phyloP scores from a whole-genome alignment of 768 basidiomycete genomes.

The Trametes elegans region DNA sequence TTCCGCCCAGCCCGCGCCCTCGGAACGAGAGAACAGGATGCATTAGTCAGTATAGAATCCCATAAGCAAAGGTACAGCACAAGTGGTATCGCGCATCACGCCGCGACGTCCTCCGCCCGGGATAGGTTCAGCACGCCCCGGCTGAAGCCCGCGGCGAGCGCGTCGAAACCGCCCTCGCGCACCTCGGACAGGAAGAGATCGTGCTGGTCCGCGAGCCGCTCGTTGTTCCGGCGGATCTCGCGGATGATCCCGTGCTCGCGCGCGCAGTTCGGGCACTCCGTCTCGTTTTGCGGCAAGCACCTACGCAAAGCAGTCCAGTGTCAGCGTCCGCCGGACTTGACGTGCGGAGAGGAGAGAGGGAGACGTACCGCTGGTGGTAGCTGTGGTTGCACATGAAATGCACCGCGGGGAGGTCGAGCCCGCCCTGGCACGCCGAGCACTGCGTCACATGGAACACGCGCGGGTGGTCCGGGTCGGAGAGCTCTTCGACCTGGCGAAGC shows the following conservation, averaged over 20 bases:
- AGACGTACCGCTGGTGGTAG: constrained; percentile 85
- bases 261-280: constrained; percentile 87
- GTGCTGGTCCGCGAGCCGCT: constrained; percentile 77
- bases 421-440: constrained; percentile 86
- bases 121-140: constrained; percentile 53
- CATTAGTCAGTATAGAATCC: no score
- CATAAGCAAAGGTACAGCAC: no score
- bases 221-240: constrained; percentile 87
- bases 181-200: constrained; percentile 79
- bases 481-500: constrained; percentile 75
- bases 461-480: constrained; percentile 76
- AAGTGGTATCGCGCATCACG: no score
- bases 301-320: constrained; percentile 37
- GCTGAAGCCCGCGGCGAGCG: constrained; percentile 68
- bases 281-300: constrained; percentile 85
- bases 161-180: constrained; percentile 63
- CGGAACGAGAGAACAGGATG: no score
- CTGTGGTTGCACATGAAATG: constrained; percentile 99
- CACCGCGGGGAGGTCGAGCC: constrained; percentile 87
- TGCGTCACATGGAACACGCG: constrained; percentile 93
- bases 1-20: no score
- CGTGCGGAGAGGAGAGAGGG: no score
- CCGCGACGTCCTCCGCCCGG: constrained; percentile 26
- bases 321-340: background rate
- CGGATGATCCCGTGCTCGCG: constrained; percentile 85